phyloP scores from a whole-genome alignment of 2,329 filamentous ascomycete genomes.

The Hypoxylon sp. region DNA sequence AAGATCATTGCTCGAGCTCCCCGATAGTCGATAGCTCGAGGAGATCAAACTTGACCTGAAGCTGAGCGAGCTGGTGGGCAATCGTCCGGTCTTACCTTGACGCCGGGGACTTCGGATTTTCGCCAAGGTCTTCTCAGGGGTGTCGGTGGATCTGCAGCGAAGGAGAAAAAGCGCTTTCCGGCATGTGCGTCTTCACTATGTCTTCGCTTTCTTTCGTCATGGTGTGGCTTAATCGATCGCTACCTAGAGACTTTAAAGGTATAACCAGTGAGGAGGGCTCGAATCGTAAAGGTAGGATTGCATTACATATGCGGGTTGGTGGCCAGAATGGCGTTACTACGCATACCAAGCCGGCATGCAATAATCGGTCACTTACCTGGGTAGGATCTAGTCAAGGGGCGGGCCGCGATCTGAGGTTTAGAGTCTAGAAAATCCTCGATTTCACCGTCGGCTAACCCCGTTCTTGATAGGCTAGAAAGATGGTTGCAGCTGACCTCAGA shows the following conservation, averaged over 20 bases:
- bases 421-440: conserved; percentile 22
- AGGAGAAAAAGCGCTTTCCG: conserved; percentile 7
- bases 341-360: conserved; percentile 20
- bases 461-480: conserved; percentile 29
- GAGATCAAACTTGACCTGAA: conserved; percentile 45
- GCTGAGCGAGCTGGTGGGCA: conserved; percentile 24
- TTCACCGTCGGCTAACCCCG: conserved; percentile 17
- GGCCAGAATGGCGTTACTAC: conserved; percentile 4
- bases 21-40: conserved; percentile 25
- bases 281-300: background rate
- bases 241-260: conserved; percentile 5
- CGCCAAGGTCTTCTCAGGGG: conserved; percentile 22
- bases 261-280: conserved; percentile 16
- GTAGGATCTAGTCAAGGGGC: conserved; percentile 43
- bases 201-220: conserved; percentile 10
- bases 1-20: conserved; percentile 25
- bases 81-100: conserved; percentile 31
- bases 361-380: conserved; percentile 19
- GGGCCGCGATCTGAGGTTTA: conserved; percentile 41
- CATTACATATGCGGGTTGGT: conserved; percentile 26
- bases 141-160: conserved; percentile 27
- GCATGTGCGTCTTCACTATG: conserved; percentile 9
- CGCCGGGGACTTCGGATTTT: conserved; percentile 28
- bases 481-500: conserved; percentile 30
- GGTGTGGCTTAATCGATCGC: conserved; percentile 9